These are phyloP conservation scores for Nigrospora sphaerica DNA, from an alignment of 2,329 filamentous ascomycete species.

Conservation along the genomic window DNA sequence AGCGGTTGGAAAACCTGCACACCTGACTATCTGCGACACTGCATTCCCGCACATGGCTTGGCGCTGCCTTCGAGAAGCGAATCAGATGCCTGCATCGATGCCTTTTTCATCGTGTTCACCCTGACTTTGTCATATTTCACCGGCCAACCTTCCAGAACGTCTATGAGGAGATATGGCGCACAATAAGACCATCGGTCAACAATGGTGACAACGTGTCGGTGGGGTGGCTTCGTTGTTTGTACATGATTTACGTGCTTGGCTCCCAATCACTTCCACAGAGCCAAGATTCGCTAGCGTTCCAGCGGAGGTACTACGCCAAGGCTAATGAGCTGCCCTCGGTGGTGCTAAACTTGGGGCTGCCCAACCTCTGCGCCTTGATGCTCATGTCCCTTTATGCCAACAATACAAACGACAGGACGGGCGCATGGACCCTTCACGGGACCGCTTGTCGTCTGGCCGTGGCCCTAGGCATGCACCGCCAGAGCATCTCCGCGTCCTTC, in stretches of 20 bases:
- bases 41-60: conserved; percentile 9
- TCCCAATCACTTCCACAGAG: conserved; percentile 27
- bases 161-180: conserved; percentile 27
- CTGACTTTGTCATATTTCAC: conserved; percentile 30
- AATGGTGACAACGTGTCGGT: conserved; percentile 28
- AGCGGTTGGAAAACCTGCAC: conserved; percentile 5
- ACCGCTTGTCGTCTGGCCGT: conserved; percentile 33
- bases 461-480: conserved; percentile 35
- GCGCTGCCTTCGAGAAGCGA: conserved; percentile 24
- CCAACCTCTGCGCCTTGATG: conserved; percentile 33
- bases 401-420: conserved; percentile 31
- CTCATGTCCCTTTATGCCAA: conserved; percentile 32
- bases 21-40: conserved; percentile 12
- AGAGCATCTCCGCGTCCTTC: conserved; percentile 27
- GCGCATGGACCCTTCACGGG: conserved; percentile 30
- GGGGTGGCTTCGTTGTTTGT: conserved; percentile 32
- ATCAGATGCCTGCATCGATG: conserved; percentile 27
- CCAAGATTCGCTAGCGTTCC: conserved; percentile 20
- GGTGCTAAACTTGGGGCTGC: conserved; percentile 26
- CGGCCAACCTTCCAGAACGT: conserved; percentile 28
- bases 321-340: conserved; percentile 26
- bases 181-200: too few relatives aligned
- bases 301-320: conserved; percentile 23
- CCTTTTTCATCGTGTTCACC: conserved; percentile 31
- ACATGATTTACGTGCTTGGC: conserved; percentile 32